Evolutionary conservation across 257 asterid genomes (phyloP), one percentile per base, ranked within the genome.

Genomic region (Nyctanthes arbortristis): DNA sequence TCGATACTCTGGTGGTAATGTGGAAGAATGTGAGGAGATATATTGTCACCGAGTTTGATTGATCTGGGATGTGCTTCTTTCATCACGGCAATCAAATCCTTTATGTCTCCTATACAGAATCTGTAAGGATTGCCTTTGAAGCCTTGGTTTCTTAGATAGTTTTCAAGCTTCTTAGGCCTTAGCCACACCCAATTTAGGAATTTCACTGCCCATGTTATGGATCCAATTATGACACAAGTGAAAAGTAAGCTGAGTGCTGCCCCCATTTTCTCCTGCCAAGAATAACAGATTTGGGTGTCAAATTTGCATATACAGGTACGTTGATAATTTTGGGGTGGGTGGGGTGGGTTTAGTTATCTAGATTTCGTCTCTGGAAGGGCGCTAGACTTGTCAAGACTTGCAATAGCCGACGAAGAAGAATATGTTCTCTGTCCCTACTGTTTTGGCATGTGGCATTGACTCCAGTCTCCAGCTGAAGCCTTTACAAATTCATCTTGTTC

Each of bases 11-110:
- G 78, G 71, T 47, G 54, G 60, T 72, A 74, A 55, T 79, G 73
- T 14, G 91, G 87, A 4, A 80, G 65, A 28, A 80, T 71, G 54
- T 82, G 84, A 0, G 91, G 63, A 1, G 77, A 31, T 0, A 81
- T 61, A 30, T 74, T 58, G 52, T 77, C 87, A 0, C 82, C 69
- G 11, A 83, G 24, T 4, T 59, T 66, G 74, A 85, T 56, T 37
- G 68, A 63, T 22, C 8, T 63, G 24, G 25, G 45, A 4, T 13
- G 68, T 70, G 73, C 79, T 0, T 14, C 22, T 24, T 55, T 35
- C 70, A 39, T 56, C 32, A 8, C 66, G 4, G 3, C 14, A 29
- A 24, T 7, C 2, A 30, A 2, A 0, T 72, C 81, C 40, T 60
- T 66, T 47, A 71, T n/a, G 71, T 77, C 77, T 3, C 81, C 74